These are phyloP conservation scores for Ophiostoma piceae DNA, from an alignment of 2,329 filamentous ascomycete species.

Conservation along the genomic window DNA sequence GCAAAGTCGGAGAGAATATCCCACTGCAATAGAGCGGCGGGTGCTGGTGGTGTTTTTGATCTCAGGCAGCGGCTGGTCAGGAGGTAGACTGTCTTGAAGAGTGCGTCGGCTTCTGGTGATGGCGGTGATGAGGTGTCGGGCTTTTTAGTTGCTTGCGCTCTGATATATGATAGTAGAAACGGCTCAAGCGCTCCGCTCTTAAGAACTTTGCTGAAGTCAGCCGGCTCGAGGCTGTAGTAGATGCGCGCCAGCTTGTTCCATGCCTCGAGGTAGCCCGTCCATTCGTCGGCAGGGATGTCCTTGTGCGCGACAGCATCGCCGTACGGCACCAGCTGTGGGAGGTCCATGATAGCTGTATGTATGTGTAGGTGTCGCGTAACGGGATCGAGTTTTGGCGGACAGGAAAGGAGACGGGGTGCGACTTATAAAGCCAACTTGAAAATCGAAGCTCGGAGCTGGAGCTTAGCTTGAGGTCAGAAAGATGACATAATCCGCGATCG, in stretches of 20 bases:
- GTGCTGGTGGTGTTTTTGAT: slow-evolving; percentile 10
- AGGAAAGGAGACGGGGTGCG: not conserved
- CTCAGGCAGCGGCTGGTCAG: slow-evolving; percentile 51
- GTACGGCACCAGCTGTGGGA: slow-evolving; percentile 73
- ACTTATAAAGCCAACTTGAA: not conserved
- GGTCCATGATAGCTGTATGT: slow-evolving; percentile 22
- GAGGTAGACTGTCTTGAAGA: slow-evolving; percentile 62
- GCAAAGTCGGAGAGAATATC: slow-evolving; percentile 64
- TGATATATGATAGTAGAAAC: slow-evolving; percentile 65
- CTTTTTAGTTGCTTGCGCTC: slow-evolving; percentile 43
- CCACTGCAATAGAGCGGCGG: slow-evolving; percentile 52
- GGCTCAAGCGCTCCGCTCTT: slow-evolving; percentile 46
- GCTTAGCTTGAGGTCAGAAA: slow-evolving; percentile 7
- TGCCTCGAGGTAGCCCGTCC: slow-evolving; percentile 69
- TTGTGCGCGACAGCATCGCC: slow-evolving; percentile 58
- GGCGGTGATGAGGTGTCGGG: slow-evolving; percentile 33
- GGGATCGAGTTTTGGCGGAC: not conserved
- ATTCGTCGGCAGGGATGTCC: slow-evolving; percentile 63
- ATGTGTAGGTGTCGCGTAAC: not conserved
- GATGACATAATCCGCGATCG: not conserved
- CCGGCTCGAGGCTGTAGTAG: slow-evolving; percentile 55
- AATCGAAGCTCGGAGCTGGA: not conserved
- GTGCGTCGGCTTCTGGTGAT: slow-evolving; percentile 24
- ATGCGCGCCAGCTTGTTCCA: slow-evolving; percentile 66
- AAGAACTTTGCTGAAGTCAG: slow-evolving; percentile 49